phyloP scores from a whole-genome alignment of 1,284 basidiomycete species.

The Ganoderma lingzhi region DNA sequence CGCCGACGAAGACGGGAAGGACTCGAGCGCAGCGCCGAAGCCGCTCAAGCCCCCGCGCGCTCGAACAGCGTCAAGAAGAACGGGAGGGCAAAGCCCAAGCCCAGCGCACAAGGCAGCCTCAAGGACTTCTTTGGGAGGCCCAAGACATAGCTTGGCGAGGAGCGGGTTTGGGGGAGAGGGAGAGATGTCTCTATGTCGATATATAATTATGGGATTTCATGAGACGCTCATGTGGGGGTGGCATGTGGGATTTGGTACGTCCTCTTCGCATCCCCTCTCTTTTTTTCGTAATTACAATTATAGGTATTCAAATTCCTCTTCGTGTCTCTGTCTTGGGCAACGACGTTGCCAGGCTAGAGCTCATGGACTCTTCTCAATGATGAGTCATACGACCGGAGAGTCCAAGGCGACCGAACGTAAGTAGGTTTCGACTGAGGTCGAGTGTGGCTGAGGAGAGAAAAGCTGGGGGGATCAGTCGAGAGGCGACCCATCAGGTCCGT shows the following conservation, averaged over 20 bases:
- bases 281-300: neutral
- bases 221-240: neutral
- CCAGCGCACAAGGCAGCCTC: conserved; percentile 39
- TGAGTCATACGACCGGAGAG: neutral
- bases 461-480: neutral
- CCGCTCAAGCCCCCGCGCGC: conserved; percentile 26
- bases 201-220: neutral
- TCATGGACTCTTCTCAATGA: neutral
- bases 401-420: neutral
- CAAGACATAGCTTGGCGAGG: conserved; percentile 20
- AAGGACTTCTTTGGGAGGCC: conserved; percentile 43
- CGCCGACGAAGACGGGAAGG: conserved; percentile 39
- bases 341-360: neutral
- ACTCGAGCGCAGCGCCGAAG: conserved; percentile 32
- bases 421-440: neutral
- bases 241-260: neutral
- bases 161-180: neutral
- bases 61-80: conserved; percentile 30
- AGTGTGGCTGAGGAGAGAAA: neutral
- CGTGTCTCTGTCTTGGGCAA: neutral
- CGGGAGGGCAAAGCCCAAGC: conserved; percentile 30
- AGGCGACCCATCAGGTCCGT: neutral
- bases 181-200: neutral
- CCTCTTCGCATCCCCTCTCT: neutral
- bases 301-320: neutral